A percentile compares a stretch with the other conserved stretches of the same genome.
phyloP scores from a whole-genome alignment of 1,284 basidiomycete genomes.

The Fomitopsis pinicola region DNA sequence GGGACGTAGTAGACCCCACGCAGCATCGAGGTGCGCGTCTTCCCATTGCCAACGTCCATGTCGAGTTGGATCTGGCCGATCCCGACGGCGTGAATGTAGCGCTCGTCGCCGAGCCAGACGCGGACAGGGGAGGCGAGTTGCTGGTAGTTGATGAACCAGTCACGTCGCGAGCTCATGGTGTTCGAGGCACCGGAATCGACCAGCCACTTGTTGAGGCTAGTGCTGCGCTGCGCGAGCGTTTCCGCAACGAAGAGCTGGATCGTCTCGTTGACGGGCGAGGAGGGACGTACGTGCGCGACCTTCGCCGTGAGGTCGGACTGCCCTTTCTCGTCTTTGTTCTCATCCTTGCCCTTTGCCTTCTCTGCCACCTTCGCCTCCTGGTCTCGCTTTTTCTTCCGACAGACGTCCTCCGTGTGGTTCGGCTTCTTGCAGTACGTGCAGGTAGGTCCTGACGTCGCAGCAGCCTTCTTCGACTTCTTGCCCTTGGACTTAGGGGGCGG shows the following conservation, averaged over 20 bases:
- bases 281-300: too few relatives aligned
- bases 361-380: conserved; percentile 3
- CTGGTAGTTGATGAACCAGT: conserved; percentile 10
- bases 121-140: conserved; percentile 1
- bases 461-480: conserved; percentile 3
- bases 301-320: too few relatives aligned
- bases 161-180: conserved; percentile 14
- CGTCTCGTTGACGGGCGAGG: too few relatives aligned
- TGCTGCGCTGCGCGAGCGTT: neutral
- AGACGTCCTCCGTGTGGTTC: conserved; percentile 13
- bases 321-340: too few relatives aligned
- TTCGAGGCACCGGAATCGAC: conserved; percentile 17
- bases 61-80: too few relatives aligned
- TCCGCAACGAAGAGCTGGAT: too few relatives aligned
- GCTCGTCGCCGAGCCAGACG: conserved; percentile 12
- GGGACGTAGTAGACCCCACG: conserved; percentile 18
- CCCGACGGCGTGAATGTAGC: too few relatives aligned
- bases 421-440: conserved; percentile 16
- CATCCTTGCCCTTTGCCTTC: too few relatives aligned
- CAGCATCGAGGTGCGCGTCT: conserved; percentile 9
- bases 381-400: conserved; percentile 15
- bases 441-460: conserved; percentile 3
- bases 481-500: neutral
- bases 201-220: conserved; percentile 9
- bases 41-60: neutral